Conservation (phyloP, 2,329 filamentous ascomycete genomes). For the Hypoxylon sp. region DNA sequence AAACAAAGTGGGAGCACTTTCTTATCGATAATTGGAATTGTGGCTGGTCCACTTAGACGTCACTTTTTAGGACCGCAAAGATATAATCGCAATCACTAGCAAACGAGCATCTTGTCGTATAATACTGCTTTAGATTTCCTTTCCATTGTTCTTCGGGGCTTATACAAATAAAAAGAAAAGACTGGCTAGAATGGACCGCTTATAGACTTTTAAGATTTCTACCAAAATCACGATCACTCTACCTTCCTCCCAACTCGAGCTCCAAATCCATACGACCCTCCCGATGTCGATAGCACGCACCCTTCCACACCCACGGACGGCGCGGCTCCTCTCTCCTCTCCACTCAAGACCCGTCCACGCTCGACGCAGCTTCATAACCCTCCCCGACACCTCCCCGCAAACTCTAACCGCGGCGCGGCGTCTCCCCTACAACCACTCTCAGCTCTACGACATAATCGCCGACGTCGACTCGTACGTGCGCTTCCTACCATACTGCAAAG, state of each 20-base stretch:
- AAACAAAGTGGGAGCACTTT: conserved; percentile 10
- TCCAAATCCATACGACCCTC: not conserved
- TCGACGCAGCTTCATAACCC: conserved; percentile 53
- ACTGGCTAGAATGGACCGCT: conserved; percentile 23
- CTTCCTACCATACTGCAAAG: conserved; percentile 94
- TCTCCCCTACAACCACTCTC: conserved; percentile 78
- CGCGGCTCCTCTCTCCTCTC: conserved; percentile 7
- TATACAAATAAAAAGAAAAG: conserved; percentile 18
- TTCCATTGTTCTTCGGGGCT: not conserved
- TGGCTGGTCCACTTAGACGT: conserved; percentile 24
- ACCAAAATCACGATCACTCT: not conserved
- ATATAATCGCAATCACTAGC: not conserved
- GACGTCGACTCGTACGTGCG: conserved; percentile 86
- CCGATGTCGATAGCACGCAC: conserved; percentile 37
- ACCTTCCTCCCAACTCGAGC: not conserved
- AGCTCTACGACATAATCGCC: conserved; percentile 88
- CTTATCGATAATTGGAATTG: conserved; percentile 35
- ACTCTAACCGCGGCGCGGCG: conserved; percentile 80
- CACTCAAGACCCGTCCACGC: conserved; percentile 33
- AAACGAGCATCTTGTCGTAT: not conserved
- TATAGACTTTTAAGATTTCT: conserved; percentile 21
- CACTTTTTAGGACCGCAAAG: conserved; percentile 16
- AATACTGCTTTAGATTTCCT: not conserved
- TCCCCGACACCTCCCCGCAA: conserved; percentile 61
- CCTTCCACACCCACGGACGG: conserved; percentile 3